Evolutionary conservation across 208 protist species (phyloP).

Genomic region (Leishmania arabica): DNA sequence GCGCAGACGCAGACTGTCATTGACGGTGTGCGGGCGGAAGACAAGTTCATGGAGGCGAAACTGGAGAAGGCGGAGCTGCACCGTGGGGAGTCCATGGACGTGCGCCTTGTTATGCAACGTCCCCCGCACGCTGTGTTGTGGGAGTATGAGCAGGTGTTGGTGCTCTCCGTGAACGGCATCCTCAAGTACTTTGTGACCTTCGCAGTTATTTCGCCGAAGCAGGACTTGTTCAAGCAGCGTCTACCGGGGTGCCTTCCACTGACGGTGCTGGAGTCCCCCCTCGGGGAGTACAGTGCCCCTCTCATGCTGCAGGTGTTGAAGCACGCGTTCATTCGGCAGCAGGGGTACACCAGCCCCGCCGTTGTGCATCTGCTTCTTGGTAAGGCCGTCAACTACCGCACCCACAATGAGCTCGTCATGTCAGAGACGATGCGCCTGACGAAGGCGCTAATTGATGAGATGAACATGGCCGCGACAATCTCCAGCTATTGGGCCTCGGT

Average conservation of each 20-base stretch:
- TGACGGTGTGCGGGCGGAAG: constrained; percentile 58
- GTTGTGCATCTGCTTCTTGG: constrained; percentile 60
- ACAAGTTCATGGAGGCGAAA: constrained; percentile 50
- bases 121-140: constrained; percentile 48
- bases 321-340: constrained; percentile 74
- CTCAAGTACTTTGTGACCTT: constrained; percentile 77
- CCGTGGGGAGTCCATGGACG: constrained; percentile 61
- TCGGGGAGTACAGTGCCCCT: constrained; percentile 73
- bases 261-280: constrained; percentile 61
- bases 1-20: constrained; percentile 74
- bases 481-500: constrained; percentile 61
- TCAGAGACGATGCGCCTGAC: constrained; percentile 57
- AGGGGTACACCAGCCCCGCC: constrained; percentile 58
- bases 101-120: constrained; percentile 52
- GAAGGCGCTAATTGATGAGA: constrained; percentile 57
- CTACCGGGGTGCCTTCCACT: constrained; percentile 74
- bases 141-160: constrained; percentile 73
- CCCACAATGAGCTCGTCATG: constrained; percentile 74
- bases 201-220: constrained; percentile 62
- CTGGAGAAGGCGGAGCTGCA: constrained; percentile 51
- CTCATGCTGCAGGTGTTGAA: constrained; percentile 85
- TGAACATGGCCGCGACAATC: constrained; percentile 57
- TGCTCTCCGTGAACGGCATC: constrained; percentile 66
- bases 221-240: constrained; percentile 56
- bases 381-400: constrained; percentile 54